These are phyloP conservation scores for Trapa incisa DNA, from an alignment of 345 rosid species.

Conservation along the genomic window DNA sequence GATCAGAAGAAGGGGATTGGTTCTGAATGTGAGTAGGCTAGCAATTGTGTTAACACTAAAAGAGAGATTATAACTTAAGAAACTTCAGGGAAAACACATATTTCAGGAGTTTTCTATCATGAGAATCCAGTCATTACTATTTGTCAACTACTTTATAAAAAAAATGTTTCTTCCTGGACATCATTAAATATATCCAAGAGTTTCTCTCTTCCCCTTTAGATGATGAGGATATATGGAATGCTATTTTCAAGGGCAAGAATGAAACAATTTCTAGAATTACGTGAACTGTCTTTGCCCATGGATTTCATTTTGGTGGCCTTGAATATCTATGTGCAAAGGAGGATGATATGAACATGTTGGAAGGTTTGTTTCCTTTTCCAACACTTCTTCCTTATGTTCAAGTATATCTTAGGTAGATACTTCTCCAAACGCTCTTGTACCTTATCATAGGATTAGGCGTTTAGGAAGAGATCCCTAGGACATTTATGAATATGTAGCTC, in stretches of 20 bases:
- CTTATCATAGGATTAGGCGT: background rate
- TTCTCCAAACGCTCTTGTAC: slow-evolving; percentile 8
- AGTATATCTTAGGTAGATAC: slow-evolving; percentile 30
- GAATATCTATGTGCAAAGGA: slow-evolving; percentile 47
- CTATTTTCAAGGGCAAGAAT: slow-evolving; percentile 38
- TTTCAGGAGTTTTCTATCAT: slow-evolving; percentile 42
- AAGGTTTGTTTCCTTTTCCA: slow-evolving; percentile 78
- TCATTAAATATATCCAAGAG: slow-evolving; percentile 44
- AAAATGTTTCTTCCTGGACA: slow-evolving; percentile 36
- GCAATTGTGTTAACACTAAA: slow-evolving; percentile 13
- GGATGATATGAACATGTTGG: slow-evolving; percentile 41
- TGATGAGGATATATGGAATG: slow-evolving; percentile 53
- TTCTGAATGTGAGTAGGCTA: slow-evolving; percentile 19
- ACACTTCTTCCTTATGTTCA: slow-evolving; percentile 76
- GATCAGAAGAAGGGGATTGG: slow-evolving; percentile 26
- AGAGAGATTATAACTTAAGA: slow-evolving; percentile 9
- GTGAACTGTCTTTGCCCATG: slow-evolving; percentile 63
- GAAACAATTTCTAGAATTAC: slow-evolving; percentile 19
- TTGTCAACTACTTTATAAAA: slow-evolving; percentile 39
- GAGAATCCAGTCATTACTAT: slow-evolving; percentile 69
- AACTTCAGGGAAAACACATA: slow-evolving; percentile 17
- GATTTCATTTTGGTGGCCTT: slow-evolving; percentile 58
- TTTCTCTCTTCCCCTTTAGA: slow-evolving; percentile 65
- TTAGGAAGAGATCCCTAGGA: slow-evolving; percentile 1
- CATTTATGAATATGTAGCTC: slow-evolving; percentile 7